Conservation (phyloP, 2,329 filamentous ascomycete genomes). For the Parafenestella ontariensis region DNA sequence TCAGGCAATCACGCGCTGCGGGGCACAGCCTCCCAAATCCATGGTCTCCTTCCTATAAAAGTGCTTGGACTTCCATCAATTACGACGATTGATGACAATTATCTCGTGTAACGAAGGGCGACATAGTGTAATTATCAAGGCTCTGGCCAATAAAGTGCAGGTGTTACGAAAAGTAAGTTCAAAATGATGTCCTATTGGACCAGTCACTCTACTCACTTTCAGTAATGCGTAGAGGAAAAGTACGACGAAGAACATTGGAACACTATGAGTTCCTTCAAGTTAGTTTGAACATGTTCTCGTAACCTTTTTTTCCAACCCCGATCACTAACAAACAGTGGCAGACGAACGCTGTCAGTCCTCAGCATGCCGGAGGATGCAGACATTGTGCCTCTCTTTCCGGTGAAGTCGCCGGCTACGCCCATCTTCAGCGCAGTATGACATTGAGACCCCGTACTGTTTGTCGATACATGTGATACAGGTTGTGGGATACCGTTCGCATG, state of each 20-base stretch:
- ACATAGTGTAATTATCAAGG: neutral
- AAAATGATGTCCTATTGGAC: neutral
- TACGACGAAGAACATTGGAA: neutral
- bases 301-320: too few species aligned
- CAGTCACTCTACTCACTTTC: neutral
- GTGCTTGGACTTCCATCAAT: neutral
- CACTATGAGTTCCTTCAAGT: neutral
- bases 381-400: too few species aligned
- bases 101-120: neutral
- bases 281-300: too few species aligned
- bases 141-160: neutral
- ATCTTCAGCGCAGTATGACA: too few species aligned
- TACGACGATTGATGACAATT: neutral
- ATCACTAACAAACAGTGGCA: too few species aligned
- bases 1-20: slow-evolving; percentile 9
- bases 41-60: slow-evolving; percentile 2
- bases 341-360: too few species aligned
- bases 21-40: slow-evolving; percentile 3
- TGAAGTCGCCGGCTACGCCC: too few species aligned
- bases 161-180: neutral
- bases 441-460: too few species aligned
- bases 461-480: too few species aligned
- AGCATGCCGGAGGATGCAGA: too few species aligned
- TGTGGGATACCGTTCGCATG: too few species aligned
- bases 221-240: neutral